These are phyloP conservation scores for Fusarium mundagurra DNA, from an alignment of 2,329 filamentous ascomycete genomes.

Conservation along the genomic window DNA sequence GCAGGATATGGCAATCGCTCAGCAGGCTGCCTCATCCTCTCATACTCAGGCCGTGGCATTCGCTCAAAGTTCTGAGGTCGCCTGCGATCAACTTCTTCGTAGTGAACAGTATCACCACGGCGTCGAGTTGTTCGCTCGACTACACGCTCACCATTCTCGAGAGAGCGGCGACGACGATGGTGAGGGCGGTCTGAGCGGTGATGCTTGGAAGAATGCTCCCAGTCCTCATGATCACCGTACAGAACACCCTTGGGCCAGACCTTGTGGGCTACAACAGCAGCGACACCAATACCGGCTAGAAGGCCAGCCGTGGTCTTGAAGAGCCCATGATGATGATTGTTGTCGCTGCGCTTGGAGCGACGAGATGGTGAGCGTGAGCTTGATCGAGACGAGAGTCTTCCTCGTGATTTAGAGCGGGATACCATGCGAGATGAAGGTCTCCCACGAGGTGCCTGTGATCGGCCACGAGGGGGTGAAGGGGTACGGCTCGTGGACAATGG, in stretches of 20 bases:
- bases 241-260: conserved; percentile 48
- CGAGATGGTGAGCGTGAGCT: conserved; percentile 35
- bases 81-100: conserved; percentile 32
- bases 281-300: conserved; percentile 49
- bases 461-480: conserved; percentile 30
- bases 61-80: conserved; percentile 30
- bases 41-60: conserved; percentile 17
- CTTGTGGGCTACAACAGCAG: conserved; percentile 48
- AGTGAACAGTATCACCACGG: conserved; percentile 30
- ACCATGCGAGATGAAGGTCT: background rate
- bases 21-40: conserved; percentile 15
- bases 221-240: conserved; percentile 45
- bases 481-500: conserved; percentile 17
- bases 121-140: conserved; percentile 24
- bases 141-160: conserved; percentile 17
- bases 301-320: conserved; percentile 48
- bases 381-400: conserved; percentile 15
- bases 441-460: conserved; percentile 12
- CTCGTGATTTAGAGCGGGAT: conserved; percentile 33
- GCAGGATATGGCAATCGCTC: conserved; percentile 25
- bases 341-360: conserved; percentile 17
- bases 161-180: conserved; percentile 22
- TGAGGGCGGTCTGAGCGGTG: conserved; percentile 14
- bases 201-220: conserved; percentile 39
- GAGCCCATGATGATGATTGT: conserved; percentile 38